phyloP scores from a whole-genome alignment of 768 basidiomycete genomes.

The Gloeopeniophorella convolvens region DNA sequence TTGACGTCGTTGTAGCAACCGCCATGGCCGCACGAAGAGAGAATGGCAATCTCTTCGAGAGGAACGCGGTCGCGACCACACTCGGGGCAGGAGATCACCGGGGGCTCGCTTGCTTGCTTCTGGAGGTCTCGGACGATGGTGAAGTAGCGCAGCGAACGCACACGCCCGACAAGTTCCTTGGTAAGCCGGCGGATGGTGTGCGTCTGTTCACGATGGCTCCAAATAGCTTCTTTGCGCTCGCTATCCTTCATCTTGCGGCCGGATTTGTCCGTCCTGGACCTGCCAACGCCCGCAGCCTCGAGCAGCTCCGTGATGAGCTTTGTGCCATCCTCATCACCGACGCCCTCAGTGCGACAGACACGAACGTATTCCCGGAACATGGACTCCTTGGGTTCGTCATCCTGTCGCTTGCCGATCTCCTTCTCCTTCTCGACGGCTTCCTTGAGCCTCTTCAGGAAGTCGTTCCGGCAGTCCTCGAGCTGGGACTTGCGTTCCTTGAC shows the following conservation, averaged over 20 bases:
- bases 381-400: conserved; percentile 47
- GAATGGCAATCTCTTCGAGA: conserved; percentile 66
- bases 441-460: conserved; percentile 60
- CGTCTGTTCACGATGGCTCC: conserved; percentile 82
- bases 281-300: conserved; percentile 49
- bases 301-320: conserved; percentile 52
- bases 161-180: conserved; percentile 86
- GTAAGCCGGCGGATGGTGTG: conserved; percentile 78
- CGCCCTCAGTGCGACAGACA: conserved; percentile 59
- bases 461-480: conserved; percentile 68
- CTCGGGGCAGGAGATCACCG: conserved; percentile 52
- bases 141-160: conserved; percentile 89
- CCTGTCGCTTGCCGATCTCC: conserved; percentile 42
- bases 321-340: conserved; percentile 74
- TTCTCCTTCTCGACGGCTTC: conserved; percentile 65
- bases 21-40: conserved; percentile 90
- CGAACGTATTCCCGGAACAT: conserved; percentile 77
- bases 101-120: conserved; percentile 56
- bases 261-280: conserved; percentile 14
- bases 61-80: conserved; percentile 53
- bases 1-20: conserved; percentile 75
- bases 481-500: conserved; percentile 76
- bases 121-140: conserved; percentile 86
- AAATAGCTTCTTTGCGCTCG: conserved; percentile 60
- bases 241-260: conserved; percentile 40